Percentiles rank a stretch among this genome's conserved stretches.
These are phyloP conservation scores for Colletotrichum karsti DNA, from an alignment of 2,329 filamentous ascomycete genomes.

Conservation along the genomic window DNA sequence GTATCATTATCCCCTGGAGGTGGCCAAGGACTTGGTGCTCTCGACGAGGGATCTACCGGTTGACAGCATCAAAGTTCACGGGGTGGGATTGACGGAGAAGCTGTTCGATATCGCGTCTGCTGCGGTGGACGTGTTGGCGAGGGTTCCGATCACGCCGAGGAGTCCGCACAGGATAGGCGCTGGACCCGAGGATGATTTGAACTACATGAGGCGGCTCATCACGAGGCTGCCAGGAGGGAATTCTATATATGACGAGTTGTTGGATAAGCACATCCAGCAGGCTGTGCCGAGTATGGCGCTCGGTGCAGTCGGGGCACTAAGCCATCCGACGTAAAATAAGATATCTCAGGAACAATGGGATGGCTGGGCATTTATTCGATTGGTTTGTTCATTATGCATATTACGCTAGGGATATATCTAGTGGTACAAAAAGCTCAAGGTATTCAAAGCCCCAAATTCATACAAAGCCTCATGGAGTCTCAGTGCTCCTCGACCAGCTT, in stretches of 20 bases:
- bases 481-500: constrained; percentile 17
- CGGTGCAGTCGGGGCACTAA: background rate
- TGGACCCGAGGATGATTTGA: constrained; percentile 45
- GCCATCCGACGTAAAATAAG: background rate
- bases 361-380: background rate
- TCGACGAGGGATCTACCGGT: constrained; percentile 48
- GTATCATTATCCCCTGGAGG: constrained; percentile 51
- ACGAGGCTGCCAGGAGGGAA: constrained; percentile 45
- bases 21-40: constrained; percentile 48
- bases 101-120: constrained; percentile 54
- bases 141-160: constrained; percentile 44
- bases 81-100: constrained; percentile 56
- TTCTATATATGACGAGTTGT: constrained; percentile 46
- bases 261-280: constrained; percentile 50
- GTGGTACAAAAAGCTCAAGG: background rate
- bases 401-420: constrained; percentile 20
- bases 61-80: constrained; percentile 50
- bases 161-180: constrained; percentile 36
- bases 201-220: constrained; percentile 47
- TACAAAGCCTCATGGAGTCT: background rate
- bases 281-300: constrained; percentile 37
- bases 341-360: background rate
- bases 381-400: constrained; percentile 1
- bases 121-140: constrained; percentile 52
- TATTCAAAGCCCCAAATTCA: background rate